Conservation (phyloP, 2,329 filamentous ascomycete species). For the Xylariaceae sp. region DNA sequence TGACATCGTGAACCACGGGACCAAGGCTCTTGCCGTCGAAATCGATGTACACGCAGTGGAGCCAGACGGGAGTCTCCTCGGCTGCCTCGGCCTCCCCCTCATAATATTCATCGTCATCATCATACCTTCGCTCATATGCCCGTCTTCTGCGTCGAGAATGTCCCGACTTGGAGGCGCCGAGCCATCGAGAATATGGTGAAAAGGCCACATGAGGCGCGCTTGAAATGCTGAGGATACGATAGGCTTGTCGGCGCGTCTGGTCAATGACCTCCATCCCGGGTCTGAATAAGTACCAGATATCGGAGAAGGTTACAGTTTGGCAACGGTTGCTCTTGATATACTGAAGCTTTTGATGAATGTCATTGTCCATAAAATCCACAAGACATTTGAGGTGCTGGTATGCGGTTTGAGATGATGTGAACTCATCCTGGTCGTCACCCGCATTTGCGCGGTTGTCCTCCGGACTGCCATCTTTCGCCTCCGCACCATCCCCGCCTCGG, state of each 20-base stretch:
- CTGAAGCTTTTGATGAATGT: conserved; percentile 6
- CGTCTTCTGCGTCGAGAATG: no score
- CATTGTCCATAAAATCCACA: conserved; percentile 19
- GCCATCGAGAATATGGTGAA: no score
- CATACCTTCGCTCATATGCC: no score
- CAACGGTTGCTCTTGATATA: conserved; percentile 13
- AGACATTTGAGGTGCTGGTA: conserved; percentile 17
- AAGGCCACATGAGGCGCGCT: no score
- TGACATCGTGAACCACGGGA: conserved; percentile 19
- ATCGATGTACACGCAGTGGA: conserved; percentile 26
- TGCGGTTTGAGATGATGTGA: no score
- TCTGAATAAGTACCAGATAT: conserved; percentile 32
- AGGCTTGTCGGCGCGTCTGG: conserved; percentile 24
- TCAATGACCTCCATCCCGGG: conserved; percentile 26
- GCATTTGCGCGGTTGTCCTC: no score
- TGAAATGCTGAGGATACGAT: conserved; percentile 21
- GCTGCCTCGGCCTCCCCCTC: no score
- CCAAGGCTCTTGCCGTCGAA: conserved; percentile 27
- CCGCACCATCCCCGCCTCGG: no score
- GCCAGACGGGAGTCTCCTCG: background rate
- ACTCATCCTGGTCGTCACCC: no score
- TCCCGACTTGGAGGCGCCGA: no score
- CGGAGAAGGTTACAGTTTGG: conserved; percentile 21
- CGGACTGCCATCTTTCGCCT: no score
- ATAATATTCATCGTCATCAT: no score